These are phyloP conservation scores for Aspergillus hortae DNA, from an alignment of 2,329 filamentous ascomycete species.

Conservation along the genomic window DNA sequence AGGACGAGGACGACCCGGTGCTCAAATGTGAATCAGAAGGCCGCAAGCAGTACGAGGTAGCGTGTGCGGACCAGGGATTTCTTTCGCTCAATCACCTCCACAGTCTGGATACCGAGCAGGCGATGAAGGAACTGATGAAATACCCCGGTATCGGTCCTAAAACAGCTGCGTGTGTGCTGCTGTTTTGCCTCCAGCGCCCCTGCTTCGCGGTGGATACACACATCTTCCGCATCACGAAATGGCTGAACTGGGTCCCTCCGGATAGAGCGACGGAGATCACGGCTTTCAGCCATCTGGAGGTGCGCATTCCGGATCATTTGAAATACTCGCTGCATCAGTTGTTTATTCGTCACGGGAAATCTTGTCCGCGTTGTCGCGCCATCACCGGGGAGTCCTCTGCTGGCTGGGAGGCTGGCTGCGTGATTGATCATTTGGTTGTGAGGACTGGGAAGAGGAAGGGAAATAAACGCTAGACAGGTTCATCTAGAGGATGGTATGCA, in stretches of 20 bases:
- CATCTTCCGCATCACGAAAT: conserved; percentile 60
- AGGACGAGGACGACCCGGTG: conserved; percentile 43
- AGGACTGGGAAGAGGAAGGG: conserved; percentile 51
- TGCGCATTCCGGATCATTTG: conserved; percentile 57
- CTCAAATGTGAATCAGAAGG: conserved; percentile 39
- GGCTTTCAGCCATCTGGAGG: conserved; percentile 59
- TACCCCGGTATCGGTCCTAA: conserved; percentile 65
- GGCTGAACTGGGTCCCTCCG: conserved; percentile 59
- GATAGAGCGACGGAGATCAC: conserved; percentile 44
- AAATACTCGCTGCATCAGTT: conserved; percentile 63
- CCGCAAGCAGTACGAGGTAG: conserved; percentile 57
- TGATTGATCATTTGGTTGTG: conserved; percentile 61
- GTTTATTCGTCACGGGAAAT: conserved; percentile 61
- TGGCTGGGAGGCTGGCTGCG: conserved; percentile 62
- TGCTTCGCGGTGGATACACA: conserved; percentile 66
- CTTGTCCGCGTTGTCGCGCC: conserved; percentile 58
- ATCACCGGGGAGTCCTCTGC: conserved; percentile 58
- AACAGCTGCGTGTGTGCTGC: conserved; percentile 61
- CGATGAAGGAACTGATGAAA: conserved; percentile 54
- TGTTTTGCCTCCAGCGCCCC: conserved; percentile 62
- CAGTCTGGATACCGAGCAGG: conserved; percentile 52
- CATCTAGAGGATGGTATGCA: no score
- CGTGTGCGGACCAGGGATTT: conserved; percentile 54
- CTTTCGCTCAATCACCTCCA: conserved; percentile 65
- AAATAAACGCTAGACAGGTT: background rate